phyloP scores from a whole-genome alignment of 1,284 basidiomycete species.

The Stygiomarasmius scandens region DNA sequence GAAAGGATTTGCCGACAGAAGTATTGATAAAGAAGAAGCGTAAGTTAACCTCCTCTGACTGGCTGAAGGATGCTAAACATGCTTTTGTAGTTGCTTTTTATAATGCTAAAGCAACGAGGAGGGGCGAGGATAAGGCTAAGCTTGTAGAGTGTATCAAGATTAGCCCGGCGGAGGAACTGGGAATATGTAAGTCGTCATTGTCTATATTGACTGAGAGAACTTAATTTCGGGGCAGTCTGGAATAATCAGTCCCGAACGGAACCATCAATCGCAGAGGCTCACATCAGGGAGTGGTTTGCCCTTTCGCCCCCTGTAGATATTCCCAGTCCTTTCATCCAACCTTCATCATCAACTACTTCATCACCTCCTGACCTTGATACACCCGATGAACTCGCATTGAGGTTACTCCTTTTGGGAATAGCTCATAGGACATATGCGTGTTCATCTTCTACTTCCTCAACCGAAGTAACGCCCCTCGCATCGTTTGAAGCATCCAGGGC shows the following conservation, averaged over 20 bases:
- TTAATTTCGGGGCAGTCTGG: conserved; percentile 54
- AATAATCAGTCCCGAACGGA: conserved; percentile 66
- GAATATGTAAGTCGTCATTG: conserved; percentile 51
- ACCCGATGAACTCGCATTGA: conserved; percentile 69
- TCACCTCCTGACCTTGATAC: conserved; percentile 55
- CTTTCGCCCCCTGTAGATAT: conserved; percentile 50
- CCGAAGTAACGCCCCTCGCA: conserved; percentile 9
- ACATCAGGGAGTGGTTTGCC: conserved; percentile 52
- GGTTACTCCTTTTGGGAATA: conserved; percentile 68
- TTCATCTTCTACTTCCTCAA: not conserved
- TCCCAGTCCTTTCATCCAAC: conserved; percentile 32
- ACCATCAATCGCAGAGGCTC: conserved; percentile 51
- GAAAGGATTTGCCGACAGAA: conserved; percentile 73
- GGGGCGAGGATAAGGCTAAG: conserved; percentile 50
- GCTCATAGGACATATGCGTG: conserved; percentile 50
- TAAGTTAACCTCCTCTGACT: too few relatives aligned
- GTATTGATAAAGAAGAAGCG: conserved; percentile 75
- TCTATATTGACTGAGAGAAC: conserved; percentile 33
- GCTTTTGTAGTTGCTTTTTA: conserved; percentile 66
- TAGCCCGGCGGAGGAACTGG: conserved; percentile 69
- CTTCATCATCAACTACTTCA: conserved; percentile 14
- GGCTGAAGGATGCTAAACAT: conserved; percentile 2
- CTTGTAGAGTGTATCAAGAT: conserved; percentile 62
- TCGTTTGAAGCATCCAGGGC: conserved; percentile 45
- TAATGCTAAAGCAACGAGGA: conserved; percentile 61